Evolutionary conservation across 306 rosid genomes (phyloP), one percentile per base, ranked within the genome.

Genomic region (Malus orientalis): DNA sequence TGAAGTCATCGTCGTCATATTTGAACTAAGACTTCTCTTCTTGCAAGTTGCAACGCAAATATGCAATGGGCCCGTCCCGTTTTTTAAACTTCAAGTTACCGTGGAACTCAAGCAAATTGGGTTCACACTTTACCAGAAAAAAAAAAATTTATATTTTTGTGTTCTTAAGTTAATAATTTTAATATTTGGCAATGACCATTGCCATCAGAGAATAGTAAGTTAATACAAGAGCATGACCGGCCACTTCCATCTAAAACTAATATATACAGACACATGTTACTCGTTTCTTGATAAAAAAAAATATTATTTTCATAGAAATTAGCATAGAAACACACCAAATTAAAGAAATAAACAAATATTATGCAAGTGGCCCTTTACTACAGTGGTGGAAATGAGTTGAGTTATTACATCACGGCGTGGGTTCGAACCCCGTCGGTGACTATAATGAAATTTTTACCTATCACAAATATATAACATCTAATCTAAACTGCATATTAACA

Each of bases 391-490:
- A 38, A 38, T 0, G 2, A 38, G 42, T 7, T 38, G 2, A 38
- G 42, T 38, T 38, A 0, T 38, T 7, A 38, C 2, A 38, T 7
- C 2, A 7, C 10, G 0, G 2, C 0, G 2, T 38, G 9, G 0
- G 9, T 38, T 38, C 42, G 2, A 38, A 38, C 10, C 42, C 0
- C 2, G 2, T 38, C 10, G 0, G 2, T 38, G 8, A 36, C 40
- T 36, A 36, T 36, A 36, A 36, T 6, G 40, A 36, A 36, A 57
- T n/a, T 57, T 13, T n/a, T 57, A 49, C 55, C 55, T 16, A 15
- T 15, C 55, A 15, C 55, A 49, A 14, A 49, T 49, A 49, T 49
- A 15, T 9, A 40, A 40, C 45, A 38, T 38, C 42, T 38, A 38
- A 7, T 38, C 2, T 38, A 38, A 6, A 7, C 2, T 38, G 10